Evolutionary conservation across 805 yeast species (phyloP), one percentile per base, ranked within the genome.

Genomic region (Komagataella populi): DNA sequence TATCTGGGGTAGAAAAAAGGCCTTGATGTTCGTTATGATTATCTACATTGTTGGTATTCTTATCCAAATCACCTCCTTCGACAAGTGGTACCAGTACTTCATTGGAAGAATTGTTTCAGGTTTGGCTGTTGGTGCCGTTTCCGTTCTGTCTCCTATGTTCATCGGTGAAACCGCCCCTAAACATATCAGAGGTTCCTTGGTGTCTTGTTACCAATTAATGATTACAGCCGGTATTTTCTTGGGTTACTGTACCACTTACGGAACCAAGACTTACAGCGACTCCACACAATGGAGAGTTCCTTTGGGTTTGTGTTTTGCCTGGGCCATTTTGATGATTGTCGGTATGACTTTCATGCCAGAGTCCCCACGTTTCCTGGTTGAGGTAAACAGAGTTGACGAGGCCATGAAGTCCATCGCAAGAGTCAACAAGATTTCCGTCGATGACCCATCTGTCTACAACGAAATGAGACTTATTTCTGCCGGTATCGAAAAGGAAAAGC

Each of bases 81-180:
- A 63, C 46, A 65, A 68, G 30, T 83, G 87, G 87, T 75, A 73
- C 60, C 89, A 83, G 63, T 73, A 76, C 59, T 72, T 79, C 56
- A 69, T 81, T 57, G 87, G 87, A 48, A 73, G 88, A 68, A 73
- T 73, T 48, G 67, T 78, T 51, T 62, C 81, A 10, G 82, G 82
- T 58, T 62, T 77, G 52, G 80, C 76, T 44, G 81, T 77, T 48
- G 82, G 82, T 56, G 69, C 73, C 48, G 72, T 75, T 49, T 64
- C 81, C 14, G 81, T 77, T 20, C 62, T 76, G 39, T 70, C 74
- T 39, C 82, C 82, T 44, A 68, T 77, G 67, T 76, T 82, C 64
- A 81, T 83, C 59, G 74, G 84, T 45, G 90, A 83, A 64, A 72
- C 82, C 53, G 68, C 88, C 53, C 90, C 90, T 60, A 81, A 80